Evolutionary conservation across 2,329 filamentous ascomycete species (phyloP), one percentile per base, ranked within the genome.

Genomic region (Venturia effusa): DNA sequence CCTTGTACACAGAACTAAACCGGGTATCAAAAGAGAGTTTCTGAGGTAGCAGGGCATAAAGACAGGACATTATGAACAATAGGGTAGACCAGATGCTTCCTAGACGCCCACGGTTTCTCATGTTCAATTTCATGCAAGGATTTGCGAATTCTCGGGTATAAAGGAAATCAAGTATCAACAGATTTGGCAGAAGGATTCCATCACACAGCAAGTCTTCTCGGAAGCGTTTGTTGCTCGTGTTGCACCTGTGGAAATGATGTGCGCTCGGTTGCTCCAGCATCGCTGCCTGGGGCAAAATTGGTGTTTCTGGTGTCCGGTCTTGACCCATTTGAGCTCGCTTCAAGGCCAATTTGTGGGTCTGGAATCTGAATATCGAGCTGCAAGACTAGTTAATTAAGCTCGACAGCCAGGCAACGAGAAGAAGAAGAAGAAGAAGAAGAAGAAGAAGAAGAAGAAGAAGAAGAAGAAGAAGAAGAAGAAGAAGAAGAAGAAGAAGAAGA

Each of bases 281-380:
- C 51, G 51, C 51, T 55, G 27, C 30, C 48, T 32, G 27, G 27
- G 13, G 48, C 51, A 32, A 32, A 19, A n/a, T 34, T 57, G 15
- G 51, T 57, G 19, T 57, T 19, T 57, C 51, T 37, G 17, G 30
- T 57, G 15, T 19, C 30, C 13, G 51, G 51, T 57, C 51, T 57
- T 15, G 51, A 57, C n/a, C 27, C 51, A 34, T 4, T 34, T n/a
- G 51, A 34, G 17, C 27, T 57, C 19, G 51, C 32, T 3, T 69
- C 70, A 7, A 67, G 64, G 66, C 72, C 83, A 65, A 91, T 85
- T 69, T 90, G 87, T 1, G 89, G 89, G 72, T 92, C 88, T 4
- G 88, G 86, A 64, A 92, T 89, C 75, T 92, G 88, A 60, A 92
- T 90, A 69, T 92, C 89, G 69, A 92, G 81, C 87, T 90, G 39